Conservation (phyloP, 306 rosid genomes). For the Canavalia gladiata region DNA sequence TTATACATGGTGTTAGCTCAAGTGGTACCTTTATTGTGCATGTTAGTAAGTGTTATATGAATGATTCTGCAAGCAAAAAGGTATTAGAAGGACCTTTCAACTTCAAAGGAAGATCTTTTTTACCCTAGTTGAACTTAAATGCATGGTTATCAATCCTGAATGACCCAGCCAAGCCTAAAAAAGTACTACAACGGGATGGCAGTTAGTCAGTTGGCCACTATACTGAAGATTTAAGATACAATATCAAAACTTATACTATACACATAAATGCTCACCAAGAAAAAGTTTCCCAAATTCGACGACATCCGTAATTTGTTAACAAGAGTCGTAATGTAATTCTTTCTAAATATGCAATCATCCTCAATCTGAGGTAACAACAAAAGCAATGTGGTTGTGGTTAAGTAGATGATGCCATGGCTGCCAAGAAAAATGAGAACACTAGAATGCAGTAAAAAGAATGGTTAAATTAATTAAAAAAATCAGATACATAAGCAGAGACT, state of each 20-base stretch:
- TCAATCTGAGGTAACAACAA: not conserved
- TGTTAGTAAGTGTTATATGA: conserved; percentile 7
- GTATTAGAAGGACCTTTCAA: conserved; percentile 11
- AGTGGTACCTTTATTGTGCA: conserved; percentile 23
- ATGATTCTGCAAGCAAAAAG: conserved; percentile 25
- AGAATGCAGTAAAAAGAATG: not conserved
- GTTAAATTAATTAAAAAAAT: not conserved
- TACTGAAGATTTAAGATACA: not conserved
- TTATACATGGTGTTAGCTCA: conserved; percentile 23
- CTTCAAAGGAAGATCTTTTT: not conserved
- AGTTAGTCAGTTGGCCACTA: not conserved
- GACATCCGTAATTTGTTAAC: not conserved
- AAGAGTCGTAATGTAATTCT: not conserved
- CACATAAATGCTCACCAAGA: not conserved
- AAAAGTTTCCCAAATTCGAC: not conserved
- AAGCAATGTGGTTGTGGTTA: not conserved
- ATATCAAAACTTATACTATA: not conserved
- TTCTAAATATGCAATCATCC: not conserved
- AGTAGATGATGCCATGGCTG: conserved; percentile 8
- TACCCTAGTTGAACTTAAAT: not conserved
- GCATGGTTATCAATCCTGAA: not conserved
- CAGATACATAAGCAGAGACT: not conserved
- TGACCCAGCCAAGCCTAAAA: not conserved
- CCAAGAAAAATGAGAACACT: not conserved
- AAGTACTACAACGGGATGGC: not conserved